A percentile compares a stretch with the other conserved stretches of the same genome.
phyloP scores from a whole-genome alignment of 225 moss, liverwort and hornwort species.

The Neckera pumila region DNA sequence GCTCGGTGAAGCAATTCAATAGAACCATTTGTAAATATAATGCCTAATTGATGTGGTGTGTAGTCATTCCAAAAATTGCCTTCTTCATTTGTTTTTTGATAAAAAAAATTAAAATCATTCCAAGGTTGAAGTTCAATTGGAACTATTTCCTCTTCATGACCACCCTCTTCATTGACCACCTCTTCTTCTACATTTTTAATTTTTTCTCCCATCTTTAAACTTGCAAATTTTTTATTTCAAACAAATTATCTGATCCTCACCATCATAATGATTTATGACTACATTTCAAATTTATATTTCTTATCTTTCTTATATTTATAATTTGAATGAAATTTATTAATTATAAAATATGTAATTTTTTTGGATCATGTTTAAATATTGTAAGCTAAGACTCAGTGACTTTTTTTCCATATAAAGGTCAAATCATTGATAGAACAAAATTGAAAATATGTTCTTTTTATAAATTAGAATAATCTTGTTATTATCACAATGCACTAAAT shows the following conservation, averaged over 20 bases:
- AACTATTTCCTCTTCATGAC: background rate
- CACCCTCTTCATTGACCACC: background rate
- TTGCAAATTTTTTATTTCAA: background rate
- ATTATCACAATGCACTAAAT: too few relatives aligned
- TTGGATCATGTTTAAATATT: background rate
- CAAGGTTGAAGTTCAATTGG: background rate
- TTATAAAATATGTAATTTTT: background rate
- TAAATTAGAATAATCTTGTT: too few relatives aligned
- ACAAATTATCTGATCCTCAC: too few relatives aligned
- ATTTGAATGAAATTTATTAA: background rate
- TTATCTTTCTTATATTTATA: background rate
- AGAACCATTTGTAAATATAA: conserved; percentile 20
- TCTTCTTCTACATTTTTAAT: background rate
- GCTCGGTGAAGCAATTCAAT: conserved; percentile 13
- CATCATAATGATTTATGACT: background rate
- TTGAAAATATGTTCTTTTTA: background rate
- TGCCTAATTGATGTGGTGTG: conserved; percentile 6
- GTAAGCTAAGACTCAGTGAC: fast-evolving
- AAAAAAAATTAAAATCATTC: conserved; percentile 2
- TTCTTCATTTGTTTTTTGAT: conserved; percentile 2
- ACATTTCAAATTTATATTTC: background rate
- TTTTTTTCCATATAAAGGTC: too few relatives aligned
- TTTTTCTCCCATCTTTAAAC: background rate
- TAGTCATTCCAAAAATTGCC: conserved; percentile 1
- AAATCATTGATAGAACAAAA: background rate